These are phyloP conservation scores for Chaetomium globosum DNA, from an alignment of 2,329 filamentous ascomycete genomes.

Conservation along the genomic window DNA sequence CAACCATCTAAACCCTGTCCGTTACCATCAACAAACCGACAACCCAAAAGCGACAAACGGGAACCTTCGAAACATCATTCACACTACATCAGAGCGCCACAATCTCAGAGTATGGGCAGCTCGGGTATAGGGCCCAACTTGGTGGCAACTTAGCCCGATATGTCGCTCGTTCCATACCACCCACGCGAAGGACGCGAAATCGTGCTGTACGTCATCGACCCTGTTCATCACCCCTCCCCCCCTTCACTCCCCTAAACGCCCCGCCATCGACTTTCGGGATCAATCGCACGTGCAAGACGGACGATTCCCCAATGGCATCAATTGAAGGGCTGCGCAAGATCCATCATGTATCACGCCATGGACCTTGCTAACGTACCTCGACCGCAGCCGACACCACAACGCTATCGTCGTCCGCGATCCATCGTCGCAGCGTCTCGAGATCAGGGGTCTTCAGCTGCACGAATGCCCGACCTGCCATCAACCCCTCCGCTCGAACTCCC, in stretches of 20 bases:
- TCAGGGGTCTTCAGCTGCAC: conserved; percentile 64
- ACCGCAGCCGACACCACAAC: conserved; percentile 79
- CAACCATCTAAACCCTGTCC: conserved; percentile 1
- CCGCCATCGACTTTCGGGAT: not conserved
- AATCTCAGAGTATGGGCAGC: conserved; percentile 28
- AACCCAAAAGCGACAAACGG: not conserved
- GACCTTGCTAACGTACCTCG: conserved; percentile 2
- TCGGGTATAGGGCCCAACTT: conserved; percentile 15
- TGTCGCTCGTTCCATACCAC: conserved; percentile 77
- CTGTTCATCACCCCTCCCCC: conserved; percentile 1
- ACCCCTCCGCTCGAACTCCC: conserved; percentile 58
- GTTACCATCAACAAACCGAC: conserved; percentile 1
- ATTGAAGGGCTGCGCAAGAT: not conserved
- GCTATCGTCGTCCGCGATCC: conserved; percentile 90
- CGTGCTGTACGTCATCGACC: conserved; percentile 66
- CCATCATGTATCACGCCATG: not conserved
- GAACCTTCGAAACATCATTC: not conserved
- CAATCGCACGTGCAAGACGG: not conserved
- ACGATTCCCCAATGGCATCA: not conserved
- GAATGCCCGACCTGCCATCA: conserved; percentile 93
- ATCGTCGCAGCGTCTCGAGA: conserved; percentile 79
- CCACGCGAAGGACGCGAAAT: conserved; percentile 74
- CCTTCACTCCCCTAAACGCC: not conserved
- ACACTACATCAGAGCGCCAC: not conserved
- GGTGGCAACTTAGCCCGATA: conserved; percentile 32